phyloP scores from a whole-genome alignment of 257 asterid genomes.

The Solanum lignicaule region DNA sequence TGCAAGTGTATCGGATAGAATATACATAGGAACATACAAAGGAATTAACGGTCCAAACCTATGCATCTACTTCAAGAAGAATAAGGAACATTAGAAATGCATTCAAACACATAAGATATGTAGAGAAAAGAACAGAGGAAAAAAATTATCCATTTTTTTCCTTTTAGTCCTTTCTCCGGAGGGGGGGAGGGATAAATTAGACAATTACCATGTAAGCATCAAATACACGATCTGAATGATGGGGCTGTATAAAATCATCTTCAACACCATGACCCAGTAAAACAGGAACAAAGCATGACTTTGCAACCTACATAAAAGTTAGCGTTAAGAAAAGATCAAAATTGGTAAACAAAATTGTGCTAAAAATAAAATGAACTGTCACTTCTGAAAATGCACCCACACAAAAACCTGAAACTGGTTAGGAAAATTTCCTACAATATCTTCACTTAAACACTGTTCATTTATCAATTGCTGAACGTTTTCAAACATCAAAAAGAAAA shows the following conservation, averaged over 20 bases:
- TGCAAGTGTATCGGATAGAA: not conserved
- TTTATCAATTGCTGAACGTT: not conserved
- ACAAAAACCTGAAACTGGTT: not conserved
- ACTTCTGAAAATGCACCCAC: not conserved
- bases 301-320: slow-evolving; percentile 52
- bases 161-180: not conserved
- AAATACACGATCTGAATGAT: slow-evolving; percentile 78
- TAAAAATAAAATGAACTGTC: not conserved
- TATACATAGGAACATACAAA: not conserved
- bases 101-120: not conserved
- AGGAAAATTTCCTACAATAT: not conserved
- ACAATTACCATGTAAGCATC: slow-evolving; percentile 68
- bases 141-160: not conserved
- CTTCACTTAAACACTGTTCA: not conserved
- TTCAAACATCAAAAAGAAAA: not conserved
- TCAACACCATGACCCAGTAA: slow-evolving; percentile 81
- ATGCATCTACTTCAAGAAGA: not conserved
- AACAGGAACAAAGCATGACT: slow-evolving; percentile 79
- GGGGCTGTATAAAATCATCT: slow-evolving; percentile 90
- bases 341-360: not conserved
- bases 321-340: not conserved
- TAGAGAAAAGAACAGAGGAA: not conserved
- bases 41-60: not conserved
- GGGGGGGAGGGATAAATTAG: not conserved
- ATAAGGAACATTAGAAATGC: not conserved